phyloP scores from a whole-genome alignment of 371 early-diverging fungal genomes.

The Nematocida parisii region DNA sequence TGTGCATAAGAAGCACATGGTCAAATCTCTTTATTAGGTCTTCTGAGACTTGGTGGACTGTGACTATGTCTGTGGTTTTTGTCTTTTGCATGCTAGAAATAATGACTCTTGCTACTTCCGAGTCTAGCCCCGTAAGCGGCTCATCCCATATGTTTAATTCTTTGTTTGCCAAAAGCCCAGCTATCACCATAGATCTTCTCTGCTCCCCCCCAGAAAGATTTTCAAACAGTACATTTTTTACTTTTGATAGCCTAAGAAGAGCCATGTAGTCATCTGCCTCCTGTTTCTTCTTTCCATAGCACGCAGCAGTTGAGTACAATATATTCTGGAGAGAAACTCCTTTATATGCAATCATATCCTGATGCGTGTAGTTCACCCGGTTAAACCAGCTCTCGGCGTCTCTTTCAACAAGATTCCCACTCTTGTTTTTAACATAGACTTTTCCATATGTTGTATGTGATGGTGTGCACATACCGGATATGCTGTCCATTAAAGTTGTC shows the following conservation, averaged over 20 bases:
- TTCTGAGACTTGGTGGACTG: slow-evolving; percentile 20
- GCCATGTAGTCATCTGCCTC: slow-evolving; percentile 14
- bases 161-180: slow-evolving; percentile 15
- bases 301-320: background rate
- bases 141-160: slow-evolving; percentile 45
- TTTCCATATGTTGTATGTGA: slow-evolving; percentile 72
- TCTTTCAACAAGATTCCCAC: slow-evolving; percentile 33
- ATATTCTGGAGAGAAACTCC: background rate
- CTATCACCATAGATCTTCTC: slow-evolving; percentile 20
- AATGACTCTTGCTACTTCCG: background rate
- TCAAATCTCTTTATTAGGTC: slow-evolving; percentile 33
- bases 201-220: slow-evolving; percentile 37
- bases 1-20: slow-evolving; percentile 33
- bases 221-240: background rate
- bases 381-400: slow-evolving; percentile 7
- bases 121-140: slow-evolving; percentile 31
- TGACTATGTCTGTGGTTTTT: slow-evolving; percentile 18
- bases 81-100: slow-evolving; percentile 15
- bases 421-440: slow-evolving; percentile 64
- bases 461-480: slow-evolving; percentile 72
- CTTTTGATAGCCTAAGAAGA: background rate
- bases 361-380: slow-evolving; percentile 3
- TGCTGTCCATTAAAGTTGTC: slow-evolving; percentile 67
- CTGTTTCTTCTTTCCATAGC: background rate
- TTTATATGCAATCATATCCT: slow-evolving; percentile 2